A percentile compares a stretch with the other conserved stretches of the same genome.
These are phyloP conservation scores for Dioszegia hungarica DNA, from an alignment of 768 basidiomycete species.

Conservation along the genomic window DNA sequence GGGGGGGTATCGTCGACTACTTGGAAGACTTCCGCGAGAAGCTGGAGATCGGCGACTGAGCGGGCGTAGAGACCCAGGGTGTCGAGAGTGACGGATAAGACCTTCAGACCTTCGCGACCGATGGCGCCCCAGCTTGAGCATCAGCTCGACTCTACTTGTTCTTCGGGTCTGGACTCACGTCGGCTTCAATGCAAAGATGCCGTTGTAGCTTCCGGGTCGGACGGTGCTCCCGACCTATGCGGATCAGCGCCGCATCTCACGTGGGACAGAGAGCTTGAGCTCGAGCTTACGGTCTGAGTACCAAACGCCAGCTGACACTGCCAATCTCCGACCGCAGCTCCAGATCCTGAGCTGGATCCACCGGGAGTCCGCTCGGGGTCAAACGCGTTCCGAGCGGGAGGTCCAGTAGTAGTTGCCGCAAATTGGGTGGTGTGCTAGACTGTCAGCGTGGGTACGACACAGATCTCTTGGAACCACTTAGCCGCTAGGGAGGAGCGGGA, in stretches of 20 bases:
- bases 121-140: slow-evolving; percentile 32
- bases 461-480: too few relatives aligned
- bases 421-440: slow-evolving; percentile 39
- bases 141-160: not conserved
- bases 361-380: slow-evolving; percentile 41
- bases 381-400: slow-evolving; percentile 32
- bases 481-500: too few relatives aligned
- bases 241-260: not conserved
- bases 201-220: slow-evolving; percentile 45
- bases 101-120: slow-evolving; percentile 43
- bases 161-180: slow-evolving; percentile 19
- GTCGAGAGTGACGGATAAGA: slow-evolving; percentile 34
- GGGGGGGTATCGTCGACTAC: slow-evolving; percentile 29
- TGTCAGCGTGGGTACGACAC: too few relatives aligned
- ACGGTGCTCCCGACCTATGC: slow-evolving; percentile 32
- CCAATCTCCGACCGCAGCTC: slow-evolving; percentile 45
- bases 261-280: not conserved
- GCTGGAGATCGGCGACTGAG: slow-evolving; percentile 39
- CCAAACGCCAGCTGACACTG: slow-evolving; percentile 43
- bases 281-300: slow-evolving; percentile 32
- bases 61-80: slow-evolving; percentile 46
- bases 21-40: slow-evolving; percentile 30
- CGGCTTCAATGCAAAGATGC: slow-evolving; percentile 45
- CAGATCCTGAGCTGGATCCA: slow-evolving; percentile 45
- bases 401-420: slow-evolving; percentile 31